Evolutionary conservation across 345 rosid species (phyloP), one percentile per base, ranked within the genome.

Genomic region (Euphorbia peplus): DNA sequence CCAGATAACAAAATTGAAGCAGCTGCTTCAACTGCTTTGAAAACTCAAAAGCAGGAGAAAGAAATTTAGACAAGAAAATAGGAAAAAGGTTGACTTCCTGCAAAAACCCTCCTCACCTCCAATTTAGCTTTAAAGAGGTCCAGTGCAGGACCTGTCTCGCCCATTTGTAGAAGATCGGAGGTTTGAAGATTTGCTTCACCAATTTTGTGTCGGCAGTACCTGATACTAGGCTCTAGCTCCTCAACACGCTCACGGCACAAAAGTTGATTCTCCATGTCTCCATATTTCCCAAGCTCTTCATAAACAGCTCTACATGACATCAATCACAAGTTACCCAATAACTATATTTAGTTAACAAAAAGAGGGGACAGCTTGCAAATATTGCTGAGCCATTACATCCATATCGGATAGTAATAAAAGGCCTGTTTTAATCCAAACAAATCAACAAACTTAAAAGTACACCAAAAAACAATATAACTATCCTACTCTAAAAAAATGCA

Each of bases 261-360:
- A 67, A 95, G 83, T 80, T 90, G 99, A 82, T 92, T 92, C 81
- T 95, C 99, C 50, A 88, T 78, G 80, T 90, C 96, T 75, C 99
- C 99, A 81, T 92, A 95, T 80, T 95, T 92, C 32, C 97, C 95
- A 62, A 95, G 95, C 81, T 95, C 96, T 84, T 88, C 98, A 73
- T 95, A 95, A 65, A 92, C 98, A 73, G 99, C 92, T 80, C 99
- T 95, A 72, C 46, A 65, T 64, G 52, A 78, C 32, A 58, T 42
- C 24, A 69, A 47, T 24, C 50, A 44, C 15, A 75, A 22, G 50
- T 48, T 30, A 60, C 55, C 35, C 47, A 58, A 19, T 16, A 12
- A 63, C 30, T 28, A 57, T 11, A 16, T 26, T 46, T 47, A 18
- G 18, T 42, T 1, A 63, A 63, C 60, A 28, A 58, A 29, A 53